Base-by-base conservation (phyloP, 2,329 filamentous ascomycete genomes). In the Parafenestella ontariensis region DNA sequence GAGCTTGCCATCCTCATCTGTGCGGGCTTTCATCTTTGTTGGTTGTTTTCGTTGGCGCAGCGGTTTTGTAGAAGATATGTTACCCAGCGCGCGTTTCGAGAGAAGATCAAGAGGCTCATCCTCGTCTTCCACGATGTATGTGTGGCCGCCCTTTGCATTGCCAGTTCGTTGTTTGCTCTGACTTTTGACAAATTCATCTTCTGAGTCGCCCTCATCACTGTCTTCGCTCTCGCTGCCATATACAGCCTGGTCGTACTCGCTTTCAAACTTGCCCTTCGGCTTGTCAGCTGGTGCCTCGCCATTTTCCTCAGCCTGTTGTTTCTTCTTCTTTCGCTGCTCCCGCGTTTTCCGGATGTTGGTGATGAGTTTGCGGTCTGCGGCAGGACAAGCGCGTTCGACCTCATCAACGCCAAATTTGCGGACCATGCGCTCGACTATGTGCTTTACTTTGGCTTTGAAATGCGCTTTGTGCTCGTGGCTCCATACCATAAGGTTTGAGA, bases 391-490 rank as follows among this genome's bases (percentile, higher is more conserved):
- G 61, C 86, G 85, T 77, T 95, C 91, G 11, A 99, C 85, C 26
- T 86, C 77, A 2, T 94, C 89, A 41, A 90, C 89, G 43, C 95
- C 93, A 71, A 97, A 98, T 52, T 94, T 87, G 43, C 94, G 87
- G 20, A 98, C 89, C 84, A 97, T 92, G 47, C 95, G 87, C 79
- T 99, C 95, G 15, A 99, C 81, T 60, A 99, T 98, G 72, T 97
- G 93, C 86, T 97, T 98, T 65, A 99, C 93, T 81, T 98, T 99
- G 45, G 91, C 89, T 70, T 94, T 92, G 80, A 99, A 95, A 73
- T 96, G 92, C 11, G 92, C 92, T 80, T 98, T 98, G 82, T 99
- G 96, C 77, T 99, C 95, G 76, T 97, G 92, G 72, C 90, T 93
- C 94, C 95, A 99, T 37, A 93, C 87, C 82, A 98, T 91, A 18